Evolutionary conservation across 2,329 filamentous ascomycete genomes (phyloP), one percentile per base, ranked within the genome.

Genomic region (Beauveria sp.): DNA sequence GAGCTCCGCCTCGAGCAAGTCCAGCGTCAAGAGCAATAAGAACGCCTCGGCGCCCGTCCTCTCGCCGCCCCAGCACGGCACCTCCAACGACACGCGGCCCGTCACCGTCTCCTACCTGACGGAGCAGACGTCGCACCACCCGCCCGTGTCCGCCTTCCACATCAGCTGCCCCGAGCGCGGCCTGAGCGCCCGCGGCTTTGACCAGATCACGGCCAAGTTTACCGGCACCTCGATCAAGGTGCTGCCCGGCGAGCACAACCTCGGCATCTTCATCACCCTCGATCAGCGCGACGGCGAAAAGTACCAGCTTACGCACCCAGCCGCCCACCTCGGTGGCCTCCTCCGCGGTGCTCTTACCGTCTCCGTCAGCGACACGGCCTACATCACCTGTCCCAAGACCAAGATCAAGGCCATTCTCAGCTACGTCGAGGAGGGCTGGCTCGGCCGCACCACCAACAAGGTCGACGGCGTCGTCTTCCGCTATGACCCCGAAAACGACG

Each of bases 111-210:
- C 92, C 10, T 99, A 96, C 72, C 81, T 99, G 63, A 97, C 94
- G 28, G 94, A 99, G 76, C 94, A 99, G 77, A 99, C 94, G 9
- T 97, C 92, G 8, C 94, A 99, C 70, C 94, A 99, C 75, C 94
- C 94, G 40, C 94, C 94, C 10, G 93, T 99, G 66, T 97, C 93
- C 67, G 94, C 94, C 16, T 99, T 96, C 75, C 93, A 90, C 73
- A 87, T 97, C 65, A 88, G 92, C 70, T 99, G 94, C 71, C 92
- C 92, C 0, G 90, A 96, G 67, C 92, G 91, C 71, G 94, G 93
- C 30, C 83, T 99, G 66, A 86, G 85, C 43, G 94, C 94, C 18
- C 84, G 89, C 62, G 94, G 94, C 1, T 99, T 93, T 71, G 94
- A 99, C 71, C 94, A 99, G 77, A 87, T 99, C 69, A 93, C 90